Base-by-base conservation (phyloP, 2,329 filamentous ascomycete species). In the Aschersonia sp. region DNA sequence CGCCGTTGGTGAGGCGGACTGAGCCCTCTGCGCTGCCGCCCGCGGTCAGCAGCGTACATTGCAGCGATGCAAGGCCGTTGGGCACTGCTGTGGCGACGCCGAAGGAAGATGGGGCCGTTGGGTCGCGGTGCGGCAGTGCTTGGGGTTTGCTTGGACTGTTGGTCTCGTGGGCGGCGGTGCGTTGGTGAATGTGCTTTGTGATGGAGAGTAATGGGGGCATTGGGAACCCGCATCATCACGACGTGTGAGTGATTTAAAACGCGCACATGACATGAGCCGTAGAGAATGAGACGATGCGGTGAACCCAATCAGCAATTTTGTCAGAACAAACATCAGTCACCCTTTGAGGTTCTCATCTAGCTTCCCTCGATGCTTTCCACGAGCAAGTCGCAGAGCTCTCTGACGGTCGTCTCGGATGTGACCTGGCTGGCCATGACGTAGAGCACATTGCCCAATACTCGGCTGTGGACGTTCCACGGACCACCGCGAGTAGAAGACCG, bases 401-500 rank as follows among this genome's bases (percentile, higher is more conserved):
- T 45, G n/a, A 67, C 50, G 0, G 56, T 61, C 31, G 57, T 55
- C 30, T 54, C 49, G 5, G 51, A 58, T 4, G 65, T 69, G 31
- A 60, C 72, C 53, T 77, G 74, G 44, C 74, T 66, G 0, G 73
- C 66, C 75, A 80, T 79, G 35, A 79, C 51, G 55, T 80, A 80
- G 5, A 80, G 57, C 0, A 79, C 74, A 53, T 79, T 78, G 0
- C 76, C 77, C 40, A 80, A 54, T 2, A 78, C 72, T 5, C 77
- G 61, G 3, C 67, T 69, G 49, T 80, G 75, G 5, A 77, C 64
- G 46, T 74, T 76, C 67, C 72, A 74, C 2, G 58, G 50, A 0
- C 55, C 61, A 30, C 58, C 61, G 0, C 51, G 52, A 0, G 60
- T 59, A 6, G 40, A 45, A 9, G 44, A 30, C 9, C 49, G 50